Conservation (phyloP, 2,329 filamentous ascomycete genomes). For the Fusarium veterinarium region DNA sequence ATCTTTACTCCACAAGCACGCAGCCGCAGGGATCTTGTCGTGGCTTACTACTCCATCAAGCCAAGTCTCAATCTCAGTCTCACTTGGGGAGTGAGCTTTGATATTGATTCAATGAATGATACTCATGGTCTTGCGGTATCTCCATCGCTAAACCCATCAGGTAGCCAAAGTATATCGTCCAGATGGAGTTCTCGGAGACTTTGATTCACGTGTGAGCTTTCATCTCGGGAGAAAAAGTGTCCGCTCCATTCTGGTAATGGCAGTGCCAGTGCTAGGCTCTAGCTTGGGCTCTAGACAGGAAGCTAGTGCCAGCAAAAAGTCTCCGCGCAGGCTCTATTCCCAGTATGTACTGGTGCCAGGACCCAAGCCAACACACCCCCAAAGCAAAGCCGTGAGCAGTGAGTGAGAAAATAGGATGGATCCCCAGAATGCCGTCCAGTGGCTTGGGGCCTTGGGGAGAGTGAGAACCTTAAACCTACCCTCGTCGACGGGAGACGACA, state of each 20-base stretch:
- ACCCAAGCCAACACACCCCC: conserved; percentile 10
- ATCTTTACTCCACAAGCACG: conserved; percentile 19
- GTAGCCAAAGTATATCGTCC: not conserved
- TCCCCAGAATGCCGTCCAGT: conserved; percentile 35
- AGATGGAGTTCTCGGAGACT: conserved; percentile 13
- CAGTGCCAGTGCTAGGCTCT: conserved; percentile 10
- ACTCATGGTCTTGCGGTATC: not conserved
- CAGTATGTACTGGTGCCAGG: conserved; percentile 2
- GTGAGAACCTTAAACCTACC: conserved; percentile 47
- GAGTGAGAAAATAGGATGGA: conserved; percentile 22
- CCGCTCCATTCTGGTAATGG: conserved; percentile 30
- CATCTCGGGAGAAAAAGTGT: conserved; percentile 6
- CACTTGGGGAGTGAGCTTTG: not conserved
- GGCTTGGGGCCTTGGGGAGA: conserved; percentile 40
- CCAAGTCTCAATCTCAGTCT: not conserved
- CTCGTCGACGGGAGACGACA: conserved; percentile 36
- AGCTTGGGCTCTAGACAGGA: not conserved
- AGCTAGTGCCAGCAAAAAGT: conserved; percentile 16
- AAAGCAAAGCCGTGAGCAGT: conserved; percentile 14
- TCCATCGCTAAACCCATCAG: not conserved
- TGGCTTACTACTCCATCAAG: conserved; percentile 14
- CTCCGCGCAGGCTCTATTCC: conserved; percentile 10
- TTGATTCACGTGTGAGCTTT: not conserved
- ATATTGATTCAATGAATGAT: not conserved
- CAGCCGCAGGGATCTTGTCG: conserved; percentile 8